Base-by-base conservation (phyloP, 78 protist genomes). In the Speleostelium caveatum region DNA sequence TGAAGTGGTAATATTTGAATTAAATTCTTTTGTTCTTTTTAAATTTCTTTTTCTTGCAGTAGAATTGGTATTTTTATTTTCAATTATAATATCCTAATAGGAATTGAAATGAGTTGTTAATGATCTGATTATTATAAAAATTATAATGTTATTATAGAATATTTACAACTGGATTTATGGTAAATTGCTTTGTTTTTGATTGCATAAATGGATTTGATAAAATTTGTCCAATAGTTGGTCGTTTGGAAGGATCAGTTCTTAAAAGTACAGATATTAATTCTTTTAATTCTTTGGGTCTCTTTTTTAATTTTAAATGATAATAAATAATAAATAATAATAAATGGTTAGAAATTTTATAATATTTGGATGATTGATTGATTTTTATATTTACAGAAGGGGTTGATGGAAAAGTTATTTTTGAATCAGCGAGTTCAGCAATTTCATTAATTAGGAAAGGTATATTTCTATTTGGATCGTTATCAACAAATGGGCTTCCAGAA, bases 211-310 rank as follows among this genome's bases (percentile, higher is more conserved):
- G 91, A 16, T 74, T 69, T 19, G 69, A 58, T 8, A 83, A 53
- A 4, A 83, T 83, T 42, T 83, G 77, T 22, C 36, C 14, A 16
- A 83, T 83, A n/a, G 91, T 36, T 69, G 91, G 91, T 68, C 91
- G 59, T 35, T 83, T 59, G 38, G 39, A 41, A 7, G 91, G 91
- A 36, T 58, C 56, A n/a, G 71, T 39, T 56, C 91, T 24, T 10
- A 83, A n/a, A 6, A 83, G 24, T 24, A 63, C 75, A 2, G 75
- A 16, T 4, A 83, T 83, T n/a, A 71, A 59, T 39, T 83, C 91
- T 45, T 69, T 83, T 0, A 83, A 28, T 10, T 83, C 91, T 58
- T 73, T 72, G 8, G 91, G 69, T 26, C 91, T 45, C 21, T 19
- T 30, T n/a, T n/a, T n/a, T n/a, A n/a, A n/a, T n/a, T n/a, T n/a